Conservation (phyloP, 2,329 filamentous ascomycete species). For the Ophiostoma tasmaniense region DNA sequence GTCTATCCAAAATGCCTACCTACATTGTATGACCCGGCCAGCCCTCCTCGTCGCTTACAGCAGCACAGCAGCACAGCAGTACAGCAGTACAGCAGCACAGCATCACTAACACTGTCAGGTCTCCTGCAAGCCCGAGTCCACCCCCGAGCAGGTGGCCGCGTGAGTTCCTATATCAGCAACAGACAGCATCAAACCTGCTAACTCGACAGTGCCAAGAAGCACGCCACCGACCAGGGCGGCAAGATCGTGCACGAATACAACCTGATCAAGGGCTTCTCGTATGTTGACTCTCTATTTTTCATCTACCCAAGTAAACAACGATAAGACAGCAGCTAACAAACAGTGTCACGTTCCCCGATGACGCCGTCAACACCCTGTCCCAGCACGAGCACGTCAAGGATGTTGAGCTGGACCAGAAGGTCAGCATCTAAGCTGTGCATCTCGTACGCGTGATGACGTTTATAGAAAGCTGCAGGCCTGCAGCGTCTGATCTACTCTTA, state of each 20-base stretch:
- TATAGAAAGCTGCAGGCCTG: background rate
- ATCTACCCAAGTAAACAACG: background rate
- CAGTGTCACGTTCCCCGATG: constrained; percentile 66
- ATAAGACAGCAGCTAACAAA: background rate
- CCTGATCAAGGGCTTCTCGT: constrained; percentile 91
- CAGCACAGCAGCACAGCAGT: background rate
- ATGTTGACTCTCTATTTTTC: constrained; percentile 31
- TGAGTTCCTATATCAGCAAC: constrained; percentile 31
- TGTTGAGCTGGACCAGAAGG: constrained; percentile 65
- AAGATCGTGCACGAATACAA: constrained; percentile 76
- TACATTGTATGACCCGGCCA: constrained; percentile 20
- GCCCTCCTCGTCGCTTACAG: no score
- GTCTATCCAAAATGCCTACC: constrained; percentile 19
- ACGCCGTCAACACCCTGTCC: constrained; percentile 56
- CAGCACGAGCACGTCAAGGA: constrained; percentile 60
- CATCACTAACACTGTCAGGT: constrained; percentile 45
- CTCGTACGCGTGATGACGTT: background rate
- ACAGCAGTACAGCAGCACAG: background rate
- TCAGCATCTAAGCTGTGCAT: constrained; percentile 55
- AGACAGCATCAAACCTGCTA: background rate
- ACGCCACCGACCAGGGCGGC: constrained; percentile 67
- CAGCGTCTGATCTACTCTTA: background rate
- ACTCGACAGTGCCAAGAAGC: constrained; percentile 60
- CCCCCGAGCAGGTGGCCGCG: constrained; percentile 58
- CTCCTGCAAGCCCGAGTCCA: constrained; percentile 65